Evolutionary conservation across 192 early-diverging fungal species (phyloP).

Genomic region (Dimargaris cristalligena): DNA sequence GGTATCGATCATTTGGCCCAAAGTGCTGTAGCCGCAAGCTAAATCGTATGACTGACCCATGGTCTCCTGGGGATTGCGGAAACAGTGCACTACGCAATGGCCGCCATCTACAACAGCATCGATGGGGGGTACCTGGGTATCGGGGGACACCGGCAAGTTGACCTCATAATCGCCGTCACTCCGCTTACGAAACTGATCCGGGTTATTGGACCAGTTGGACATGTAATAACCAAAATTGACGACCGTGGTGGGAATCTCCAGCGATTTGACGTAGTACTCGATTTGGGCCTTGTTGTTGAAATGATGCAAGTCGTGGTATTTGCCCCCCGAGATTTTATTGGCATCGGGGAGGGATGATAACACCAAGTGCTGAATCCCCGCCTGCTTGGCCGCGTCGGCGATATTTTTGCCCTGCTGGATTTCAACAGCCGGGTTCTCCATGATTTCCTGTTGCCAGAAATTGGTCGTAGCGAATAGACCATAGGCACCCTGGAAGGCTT

Average conservation of each 20-base stretch:
- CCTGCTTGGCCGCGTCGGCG: conserved; percentile 10
- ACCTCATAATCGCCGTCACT: background rate
- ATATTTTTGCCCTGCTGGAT: conserved; percentile 11
- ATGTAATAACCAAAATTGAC: conserved; percentile 1
- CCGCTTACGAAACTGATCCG: background rate
- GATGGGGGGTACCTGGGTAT: background rate
- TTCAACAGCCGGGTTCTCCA: conserved; percentile 2
- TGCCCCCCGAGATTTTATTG: background rate
- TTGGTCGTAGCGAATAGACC: conserved; percentile 11
- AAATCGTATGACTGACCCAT: background rate
- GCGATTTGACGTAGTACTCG: conserved; percentile 6
- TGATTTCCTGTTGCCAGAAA: conserved; percentile 8
- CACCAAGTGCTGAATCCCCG: conserved; percentile 10
- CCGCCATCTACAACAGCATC: background rate
- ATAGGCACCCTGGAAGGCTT: conserved; percentile 6
- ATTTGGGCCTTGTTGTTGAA: conserved; percentile 11
- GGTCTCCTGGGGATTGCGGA: background rate
- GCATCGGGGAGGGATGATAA: conserved; percentile 2
- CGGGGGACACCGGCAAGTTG: background rate
- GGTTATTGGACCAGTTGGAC: background rate
- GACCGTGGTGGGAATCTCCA: background rate
- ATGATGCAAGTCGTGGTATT: conserved; percentile 1
- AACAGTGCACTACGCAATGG: background rate
- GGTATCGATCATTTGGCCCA: background rate
- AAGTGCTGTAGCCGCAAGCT: background rate